These are phyloP conservation scores for Pseudozyma pruni DNA, from an alignment of 1,284 basidiomycete species.

Conservation along the genomic window DNA sequence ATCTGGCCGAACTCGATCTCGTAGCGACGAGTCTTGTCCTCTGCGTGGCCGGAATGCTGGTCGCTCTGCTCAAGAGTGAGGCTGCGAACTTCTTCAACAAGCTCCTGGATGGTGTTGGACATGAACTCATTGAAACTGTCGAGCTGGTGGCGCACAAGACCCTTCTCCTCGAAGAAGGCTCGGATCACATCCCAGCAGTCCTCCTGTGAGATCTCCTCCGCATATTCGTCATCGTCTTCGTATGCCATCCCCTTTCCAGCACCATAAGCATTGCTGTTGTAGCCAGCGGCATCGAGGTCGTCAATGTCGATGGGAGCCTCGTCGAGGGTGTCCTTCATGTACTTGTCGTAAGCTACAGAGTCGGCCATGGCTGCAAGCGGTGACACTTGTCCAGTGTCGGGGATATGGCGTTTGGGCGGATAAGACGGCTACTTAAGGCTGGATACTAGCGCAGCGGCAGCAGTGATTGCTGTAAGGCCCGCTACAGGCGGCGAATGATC, in stretches of 20 bases:
- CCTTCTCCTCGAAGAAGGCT: constrained; percentile 96
- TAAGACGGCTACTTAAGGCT: no score
- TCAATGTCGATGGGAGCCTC: constrained; percentile 46
- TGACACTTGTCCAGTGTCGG: constrained; percentile 26
- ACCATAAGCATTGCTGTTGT: constrained; percentile 25
- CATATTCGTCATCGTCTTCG: constrained; percentile 52
- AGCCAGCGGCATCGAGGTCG: constrained; percentile 29
- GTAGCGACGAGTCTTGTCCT: constrained; percentile 79
- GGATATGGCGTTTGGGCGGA: no score
- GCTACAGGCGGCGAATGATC: constrained; percentile 1
- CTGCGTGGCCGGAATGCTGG: constrained; percentile 80
- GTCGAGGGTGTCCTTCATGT: constrained; percentile 54
- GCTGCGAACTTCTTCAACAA: constrained; percentile 94
- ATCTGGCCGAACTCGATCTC: constrained; percentile 98
- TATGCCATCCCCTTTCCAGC: constrained; percentile 32
- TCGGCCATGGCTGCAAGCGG: constrained; percentile 38
- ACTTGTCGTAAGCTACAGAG: constrained; percentile 53
- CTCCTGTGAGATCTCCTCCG: constrained; percentile 65
- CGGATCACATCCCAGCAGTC: constrained; percentile 74
- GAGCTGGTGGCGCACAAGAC: constrained; percentile 95
- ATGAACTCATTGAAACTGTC: constrained; percentile 99
- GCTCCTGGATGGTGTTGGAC: constrained; percentile 99
- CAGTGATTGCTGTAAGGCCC: background rate
- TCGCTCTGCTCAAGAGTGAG: constrained; percentile 95
- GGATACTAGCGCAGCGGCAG: background rate